phyloP scores from a whole-genome alignment of 176 grass and related monocot species.

The Coix lacrymajobi region DNA sequence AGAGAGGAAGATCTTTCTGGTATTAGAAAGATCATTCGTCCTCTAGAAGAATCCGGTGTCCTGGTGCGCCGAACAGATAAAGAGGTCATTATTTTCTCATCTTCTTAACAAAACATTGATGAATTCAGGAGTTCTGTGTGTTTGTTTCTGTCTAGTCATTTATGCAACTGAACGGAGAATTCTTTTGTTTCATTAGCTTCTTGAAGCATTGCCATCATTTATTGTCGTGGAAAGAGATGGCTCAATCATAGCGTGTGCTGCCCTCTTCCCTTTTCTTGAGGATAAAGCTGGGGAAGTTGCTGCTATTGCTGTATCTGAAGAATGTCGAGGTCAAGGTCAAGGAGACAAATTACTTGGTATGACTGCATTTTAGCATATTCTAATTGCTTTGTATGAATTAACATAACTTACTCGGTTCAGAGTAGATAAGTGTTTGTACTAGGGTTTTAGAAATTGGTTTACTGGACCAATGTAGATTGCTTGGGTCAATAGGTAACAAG shows the following conservation, averaged over 20 bases:
- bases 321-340: conserved; percentile 92
- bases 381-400: neutral
- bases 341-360: conserved; percentile 96
- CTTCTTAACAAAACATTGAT: neutral
- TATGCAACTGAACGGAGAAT: conserved; percentile 17
- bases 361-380: neutral
- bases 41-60: conserved; percentile 81
- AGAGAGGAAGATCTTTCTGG: conserved; percentile 77
- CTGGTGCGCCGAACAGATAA: conserved; percentile 67
- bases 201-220: conserved; percentile 58
- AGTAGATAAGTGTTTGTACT: neutral
- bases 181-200: conserved; percentile 45
- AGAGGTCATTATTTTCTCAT: conserved; percentile 44
- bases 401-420: neutral
- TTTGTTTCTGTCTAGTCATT: conserved; percentile 9
- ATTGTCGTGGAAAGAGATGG: conserved; percentile 81
- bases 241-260: conserved; percentile 87
- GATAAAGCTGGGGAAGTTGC: conserved; percentile 93
- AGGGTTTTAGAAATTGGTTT: neutral
- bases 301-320: conserved; percentile 89
- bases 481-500: neutral
- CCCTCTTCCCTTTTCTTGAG: conserved; percentile 74
- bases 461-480: neutral
- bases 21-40: conserved; percentile 74
- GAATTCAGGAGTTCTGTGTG: neutral